Base-by-base conservation (phyloP, 2,329 filamentous ascomycete species). In the Myriosclerotinia duriaeana region DNA sequence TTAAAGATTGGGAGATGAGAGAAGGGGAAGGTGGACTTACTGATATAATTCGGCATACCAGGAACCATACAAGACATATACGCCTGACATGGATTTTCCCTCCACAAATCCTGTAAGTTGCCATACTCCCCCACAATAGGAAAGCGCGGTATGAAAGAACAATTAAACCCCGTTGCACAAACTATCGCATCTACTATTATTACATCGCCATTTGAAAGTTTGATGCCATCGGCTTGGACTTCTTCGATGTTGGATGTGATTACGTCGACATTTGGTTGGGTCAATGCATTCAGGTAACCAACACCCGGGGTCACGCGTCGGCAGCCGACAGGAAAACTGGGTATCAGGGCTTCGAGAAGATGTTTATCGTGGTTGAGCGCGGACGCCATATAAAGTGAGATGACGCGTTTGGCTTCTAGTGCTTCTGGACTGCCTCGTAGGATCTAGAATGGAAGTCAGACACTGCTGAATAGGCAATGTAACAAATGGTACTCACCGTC, bases 251-350 rank as follows among this genome's bases (percentile, higher is more conserved):
- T 75, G 0, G 80, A 80, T 70, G 82, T 83, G 69, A 83, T 80
- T 0, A 83, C 80, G 68, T 82, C 78, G 1, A 83, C 80, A 60
- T 84, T 84, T 7, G 77, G 75, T 59, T 83, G 76, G 66, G 82
- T 80, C 52, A 83, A 79, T 0, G 81, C 81, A 48, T 77, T 69
- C 78, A 84, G 80, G 69, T 84, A 84, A 22, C 77, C 75, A 1
- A 77, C 72, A 2, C 78, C 79, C 1, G 79, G 79, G 0, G 79
- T 78, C 42, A 79, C 74, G 0, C 78, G 77, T 53, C 75, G 77
- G 72, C 74, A 80, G 20, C 82, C 81, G 14, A 70, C 65, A 69
- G 78, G 74, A 74, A 79, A 83, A 44, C 71, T 71, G n/a, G 78
- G 79, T 56, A 80, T 77, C 52, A 79, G 75, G 30, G 79, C 78